Percentiles rank a stretch among this genome's conserved stretches.
phyloP scores from a whole-genome alignment of 2,329 filamentous ascomycete species.

The Monilinia aucupariae region DNA sequence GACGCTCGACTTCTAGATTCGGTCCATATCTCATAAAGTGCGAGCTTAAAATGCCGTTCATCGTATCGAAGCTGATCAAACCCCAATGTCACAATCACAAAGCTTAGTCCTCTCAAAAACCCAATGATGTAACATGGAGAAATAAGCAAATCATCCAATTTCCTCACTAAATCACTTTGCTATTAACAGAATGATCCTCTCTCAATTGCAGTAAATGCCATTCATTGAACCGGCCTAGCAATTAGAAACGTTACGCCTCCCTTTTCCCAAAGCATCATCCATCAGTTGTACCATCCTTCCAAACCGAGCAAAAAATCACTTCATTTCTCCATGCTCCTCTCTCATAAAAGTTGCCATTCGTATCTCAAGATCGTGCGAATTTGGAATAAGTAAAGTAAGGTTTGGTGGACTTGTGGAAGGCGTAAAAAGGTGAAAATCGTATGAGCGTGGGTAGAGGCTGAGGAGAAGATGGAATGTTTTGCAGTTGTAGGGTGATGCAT shows the following conservation, averaged over 20 bases:
- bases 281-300: slow-evolving; percentile 13
- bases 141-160: slow-evolving; percentile 16
- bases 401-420: slow-evolving; percentile 17
- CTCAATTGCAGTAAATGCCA: slow-evolving; percentile 11
- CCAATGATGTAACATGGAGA: slow-evolving; percentile 1
- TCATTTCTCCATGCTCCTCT: slow-evolving; percentile 15
- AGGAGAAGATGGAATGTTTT: slow-evolving; percentile 17
- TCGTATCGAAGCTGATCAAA: not conserved
- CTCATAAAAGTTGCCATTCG: slow-evolving; percentile 15
- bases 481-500: slow-evolving; percentile 44
- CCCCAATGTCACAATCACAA: not conserved
- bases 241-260: slow-evolving; percentile 16
- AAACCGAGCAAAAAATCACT: slow-evolving; percentile 16
- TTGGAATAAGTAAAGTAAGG: slow-evolving; percentile 11
- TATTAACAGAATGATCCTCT: slow-evolving; percentile 15
- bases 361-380: slow-evolving; percentile 15
- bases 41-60: not conserved
- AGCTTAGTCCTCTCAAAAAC: not conserved
- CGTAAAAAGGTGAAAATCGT: slow-evolving; percentile 14
- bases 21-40: not conserved
- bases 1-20: no score
- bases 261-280: slow-evolving; percentile 14
- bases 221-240: slow-evolving; percentile 13
- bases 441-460: slow-evolving; percentile 11
- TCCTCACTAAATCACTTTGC: slow-evolving; percentile 15